A percentile compares a stretch with the other conserved stretches of the same genome.
phyloP scores from a whole-genome alignment of 768 basidiomycete species.

The Butyriboletus loyo region DNA sequence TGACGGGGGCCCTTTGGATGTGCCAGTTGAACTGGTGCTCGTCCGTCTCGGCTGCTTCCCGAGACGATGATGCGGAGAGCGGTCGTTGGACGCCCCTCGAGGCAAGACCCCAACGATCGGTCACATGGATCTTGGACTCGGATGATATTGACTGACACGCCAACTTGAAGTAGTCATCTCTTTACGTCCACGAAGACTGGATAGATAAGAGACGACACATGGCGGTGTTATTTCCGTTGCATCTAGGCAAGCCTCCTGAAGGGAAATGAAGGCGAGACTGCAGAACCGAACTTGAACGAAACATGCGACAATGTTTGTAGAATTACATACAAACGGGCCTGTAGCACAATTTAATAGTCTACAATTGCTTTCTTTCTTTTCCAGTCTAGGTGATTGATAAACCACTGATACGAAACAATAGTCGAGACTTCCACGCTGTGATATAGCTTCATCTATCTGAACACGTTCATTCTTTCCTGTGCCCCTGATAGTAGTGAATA shows the following conservation, averaged over 20 bases:
- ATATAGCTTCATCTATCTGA: constrained; percentile 29
- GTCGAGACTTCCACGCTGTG: background rate
- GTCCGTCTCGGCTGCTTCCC: background rate
- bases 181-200: background rate
- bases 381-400: background rate
- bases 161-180: background rate
- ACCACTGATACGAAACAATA: background rate
- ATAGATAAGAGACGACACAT: background rate
- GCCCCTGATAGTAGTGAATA: constrained; percentile 94
- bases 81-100: background rate
- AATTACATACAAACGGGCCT: constrained; percentile 9
- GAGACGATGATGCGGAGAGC: background rate
- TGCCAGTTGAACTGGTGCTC: too few relatives aligned
- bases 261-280: background rate
- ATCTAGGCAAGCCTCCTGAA: background rate
- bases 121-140: background rate
- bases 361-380: background rate
- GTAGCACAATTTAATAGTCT: constrained; percentile 1
- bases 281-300: background rate
- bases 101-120: background rate
- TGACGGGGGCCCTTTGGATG: constrained; percentile 2
- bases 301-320: background rate
- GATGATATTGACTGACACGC: background rate
- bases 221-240: background rate
- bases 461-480: constrained; percentile 63